A percentile compares a stretch with the other conserved stretches of the same genome.
Conservation (phyloP, 2,329 filamentous ascomycete genomes). For the Rhinocladiella mackenziei region DNA sequence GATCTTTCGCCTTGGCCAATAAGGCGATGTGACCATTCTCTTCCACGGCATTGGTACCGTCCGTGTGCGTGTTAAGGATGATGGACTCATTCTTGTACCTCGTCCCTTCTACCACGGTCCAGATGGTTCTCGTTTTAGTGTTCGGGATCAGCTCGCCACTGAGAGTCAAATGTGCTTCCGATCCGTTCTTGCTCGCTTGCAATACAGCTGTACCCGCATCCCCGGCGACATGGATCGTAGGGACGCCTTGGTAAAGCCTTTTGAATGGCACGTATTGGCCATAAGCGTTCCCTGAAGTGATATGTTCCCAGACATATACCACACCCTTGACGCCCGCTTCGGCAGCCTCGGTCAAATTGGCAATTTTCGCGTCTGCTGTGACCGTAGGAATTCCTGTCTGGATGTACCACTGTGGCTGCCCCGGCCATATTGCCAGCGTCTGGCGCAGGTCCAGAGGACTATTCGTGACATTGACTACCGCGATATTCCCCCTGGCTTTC, state of each 20-base stretch:
- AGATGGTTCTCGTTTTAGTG: conserved; percentile 5
- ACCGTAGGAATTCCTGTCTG: conserved; percentile 1
- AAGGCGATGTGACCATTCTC: conserved; percentile 13
- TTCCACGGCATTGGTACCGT: conserved; percentile 10
- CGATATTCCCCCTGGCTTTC: conserved; percentile 1
- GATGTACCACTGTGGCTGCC: conserved; percentile 3
- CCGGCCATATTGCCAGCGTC: conserved; percentile 4
- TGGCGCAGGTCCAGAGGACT: not conserved
- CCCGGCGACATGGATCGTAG: conserved; percentile 5
- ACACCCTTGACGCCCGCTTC: conserved; percentile 7
- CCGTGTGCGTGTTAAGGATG: conserved; percentile 13
- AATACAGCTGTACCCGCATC: too few relatives aligned
- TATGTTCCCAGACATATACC: conserved; percentile 9
- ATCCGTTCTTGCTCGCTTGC: not conserved
- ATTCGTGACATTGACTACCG: conserved; percentile 13
- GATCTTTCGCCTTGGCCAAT: not conserved
- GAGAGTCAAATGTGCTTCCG: conserved; percentile 4
- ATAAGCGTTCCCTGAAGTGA: conserved; percentile 1
- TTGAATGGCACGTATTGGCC: conserved; percentile 10
- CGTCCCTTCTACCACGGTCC: conserved; percentile 4
- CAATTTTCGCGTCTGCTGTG: conserved; percentile 3
- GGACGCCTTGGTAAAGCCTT: conserved; percentile 6
- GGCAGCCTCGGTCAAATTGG: conserved; percentile 7
- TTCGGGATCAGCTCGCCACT: conserved; percentile 6
- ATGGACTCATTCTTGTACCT: conserved; percentile 8